Conservation (phyloP, 1,284 basidiomycete species). For the Flammula alnicola region DNA sequence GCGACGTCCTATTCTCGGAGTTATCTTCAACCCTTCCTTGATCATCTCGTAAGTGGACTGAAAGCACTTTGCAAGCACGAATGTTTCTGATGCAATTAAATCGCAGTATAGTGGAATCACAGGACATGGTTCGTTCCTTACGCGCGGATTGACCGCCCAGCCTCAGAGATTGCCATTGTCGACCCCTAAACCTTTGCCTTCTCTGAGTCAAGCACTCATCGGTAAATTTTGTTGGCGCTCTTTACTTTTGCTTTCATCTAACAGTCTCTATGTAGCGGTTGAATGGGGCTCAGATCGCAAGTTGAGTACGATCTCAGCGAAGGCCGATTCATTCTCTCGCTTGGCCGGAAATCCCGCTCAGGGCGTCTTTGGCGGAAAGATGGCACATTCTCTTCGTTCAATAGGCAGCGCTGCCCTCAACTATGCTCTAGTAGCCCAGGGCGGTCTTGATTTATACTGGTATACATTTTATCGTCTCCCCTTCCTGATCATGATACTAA, state of each 20-base stretch:
- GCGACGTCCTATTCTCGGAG: constrained; percentile 82
- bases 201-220: constrained; percentile 82
- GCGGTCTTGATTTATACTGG: constrained; percentile 85
- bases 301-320: constrained; percentile 60
- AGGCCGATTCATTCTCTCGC: constrained; percentile 73
- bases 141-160: constrained; percentile 46
- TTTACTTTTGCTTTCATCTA: neutral
- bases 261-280: constrained; percentile 55
- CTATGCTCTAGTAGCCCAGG: constrained; percentile 83
- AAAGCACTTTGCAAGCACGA: neutral
- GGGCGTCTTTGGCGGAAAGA: constrained; percentile 74
- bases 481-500: neutral
- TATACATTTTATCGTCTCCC: constrained; percentile 34
- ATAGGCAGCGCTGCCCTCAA: constrained; percentile 89
- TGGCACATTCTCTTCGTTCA: constrained; percentile 87
- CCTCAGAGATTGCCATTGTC: constrained; percentile 77
- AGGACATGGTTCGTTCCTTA: constrained; percentile 83
- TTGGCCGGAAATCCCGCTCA: constrained; percentile 77
- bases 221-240: constrained; percentile 39
- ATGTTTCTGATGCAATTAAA: constrained; percentile 1
- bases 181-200: constrained; percentile 68
- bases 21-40: constrained; percentile 92
- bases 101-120: constrained; percentile 78
- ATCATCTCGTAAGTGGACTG: constrained; percentile 62
- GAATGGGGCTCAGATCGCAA: constrained; percentile 93